Evolutionary conservation across 345 rosid genomes (phyloP).

Genomic region (Gynandropsis gynandra): DNA sequence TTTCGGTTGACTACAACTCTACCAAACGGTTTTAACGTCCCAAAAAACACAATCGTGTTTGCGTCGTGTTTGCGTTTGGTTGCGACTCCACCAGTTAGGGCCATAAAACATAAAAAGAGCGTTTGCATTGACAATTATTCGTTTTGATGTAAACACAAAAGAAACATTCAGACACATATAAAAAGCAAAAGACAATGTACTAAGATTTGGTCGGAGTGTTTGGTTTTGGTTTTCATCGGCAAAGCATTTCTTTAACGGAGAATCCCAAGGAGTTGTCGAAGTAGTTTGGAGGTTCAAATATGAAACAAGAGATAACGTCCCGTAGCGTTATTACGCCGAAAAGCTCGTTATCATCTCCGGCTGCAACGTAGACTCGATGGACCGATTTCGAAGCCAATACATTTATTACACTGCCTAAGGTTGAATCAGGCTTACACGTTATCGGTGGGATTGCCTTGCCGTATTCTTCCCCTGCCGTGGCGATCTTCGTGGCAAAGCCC

Average conservation of each 20-base stretch:
- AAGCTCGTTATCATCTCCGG: slow-evolving; percentile 43
- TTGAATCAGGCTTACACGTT: slow-evolving; percentile 52
- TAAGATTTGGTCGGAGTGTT: background rate
- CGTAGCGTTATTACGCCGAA: slow-evolving; percentile 74
- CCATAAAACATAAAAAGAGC: too few relatives aligned
- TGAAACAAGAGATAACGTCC: slow-evolving; percentile 88
- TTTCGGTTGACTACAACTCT: too few relatives aligned
- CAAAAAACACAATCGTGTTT: too few relatives aligned
- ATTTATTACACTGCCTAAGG: slow-evolving; percentile 61
- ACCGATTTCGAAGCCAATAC: slow-evolving; percentile 56
- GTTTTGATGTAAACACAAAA: too few relatives aligned
- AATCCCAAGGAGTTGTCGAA: slow-evolving; percentile 52
- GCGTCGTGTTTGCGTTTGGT: too few relatives aligned
- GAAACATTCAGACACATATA: too few relatives aligned
- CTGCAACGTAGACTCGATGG: slow-evolving; percentile 66
- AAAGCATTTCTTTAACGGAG: slow-evolving; percentile 51
- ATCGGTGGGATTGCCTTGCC: slow-evolving; percentile 49
- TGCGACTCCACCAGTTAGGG: too few relatives aligned
- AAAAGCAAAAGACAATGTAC: background rate
- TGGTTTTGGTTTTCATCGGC: slow-evolving; percentile 20
- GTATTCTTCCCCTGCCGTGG: slow-evolving; percentile 31
- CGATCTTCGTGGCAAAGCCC: slow-evolving; percentile 50
- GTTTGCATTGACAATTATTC: too few relatives aligned
- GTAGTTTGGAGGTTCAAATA: slow-evolving; percentile 66
- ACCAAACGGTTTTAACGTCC: too few relatives aligned